Evolutionary conservation across 2,329 filamentous ascomycete genomes (phyloP), one percentile per base, ranked within the genome.

Genomic region (Claviceps cyperi): DNA sequence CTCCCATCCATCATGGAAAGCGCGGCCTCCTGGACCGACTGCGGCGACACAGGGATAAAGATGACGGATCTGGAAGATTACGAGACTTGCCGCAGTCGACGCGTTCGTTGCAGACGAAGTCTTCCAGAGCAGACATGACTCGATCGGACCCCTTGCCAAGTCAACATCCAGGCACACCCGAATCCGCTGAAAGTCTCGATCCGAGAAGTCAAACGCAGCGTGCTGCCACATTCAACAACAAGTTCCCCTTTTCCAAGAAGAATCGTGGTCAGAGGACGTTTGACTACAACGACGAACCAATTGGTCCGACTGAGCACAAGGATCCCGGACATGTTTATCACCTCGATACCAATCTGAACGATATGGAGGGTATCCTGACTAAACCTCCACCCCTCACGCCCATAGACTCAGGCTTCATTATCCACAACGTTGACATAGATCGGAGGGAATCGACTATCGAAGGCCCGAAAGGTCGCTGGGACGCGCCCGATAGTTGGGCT

Each of bases 401-500:
- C 1, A 81, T 87, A 57, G 82, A 80, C 53, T 73, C 74, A 56
- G 66, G 70, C 54, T 73, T 74, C 50, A 66, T 75, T 50, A 66
- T 75, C 51, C 69, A 65, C 24, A 65, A 63, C 17, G 55, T 69
- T 28, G 73, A 76, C 37, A 62, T 66, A 28, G 73, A 77, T 22
- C 66, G 61, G 44, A 57, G 60, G 24, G 63, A 66, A 39, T 64
- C 64, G 17, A 53, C 63, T 22, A 53, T 59, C 28, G 65, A 64
- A 17, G 58, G 58, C 2, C 68, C 68, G 2, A 71, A 72, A 50
- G 81, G 82, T 1, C 79, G 80, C 3, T 98, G 91, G 91, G 86
- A 94, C 64, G 90, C 90, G 3, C 91, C 92, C 1, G 91, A 97
- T 64, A 96, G 90, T 63, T 98, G 92, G 92, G 89, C 86, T 47